Evolutionary conservation across 495 filamentous ascomycete genomes (phyloP).

Genomic region (Hypoxylon rickii): DNA sequence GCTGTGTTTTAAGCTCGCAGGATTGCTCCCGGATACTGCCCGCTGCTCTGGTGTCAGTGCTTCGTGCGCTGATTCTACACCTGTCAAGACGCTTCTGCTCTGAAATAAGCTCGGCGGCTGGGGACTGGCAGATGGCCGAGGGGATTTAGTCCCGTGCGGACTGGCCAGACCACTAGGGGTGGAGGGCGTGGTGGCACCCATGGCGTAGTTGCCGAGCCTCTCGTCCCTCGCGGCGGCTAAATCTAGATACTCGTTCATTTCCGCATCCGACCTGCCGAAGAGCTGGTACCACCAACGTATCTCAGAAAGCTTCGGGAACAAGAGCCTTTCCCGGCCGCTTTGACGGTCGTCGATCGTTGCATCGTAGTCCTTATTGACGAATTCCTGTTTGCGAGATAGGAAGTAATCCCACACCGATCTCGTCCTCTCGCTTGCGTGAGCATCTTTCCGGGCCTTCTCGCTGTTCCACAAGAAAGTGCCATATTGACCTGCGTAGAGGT

Average conservation of each 20-base stretch:
- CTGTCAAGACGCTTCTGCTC: conserved; percentile 49
- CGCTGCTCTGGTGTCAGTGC: conserved; percentile 42
- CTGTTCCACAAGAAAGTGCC: conserved; percentile 96
- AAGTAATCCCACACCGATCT: conserved; percentile 97
- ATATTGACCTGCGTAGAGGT: conserved; percentile 95
- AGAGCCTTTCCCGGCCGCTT: conserved; percentile 76
- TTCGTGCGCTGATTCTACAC: conserved; percentile 47
- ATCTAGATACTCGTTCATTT: conserved; percentile 82
- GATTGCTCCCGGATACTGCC: neutral
- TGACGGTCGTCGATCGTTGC: conserved; percentile 73
- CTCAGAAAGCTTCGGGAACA: conserved; percentile 71
- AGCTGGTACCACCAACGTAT: conserved; percentile 91
- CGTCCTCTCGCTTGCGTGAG: conserved; percentile 70
- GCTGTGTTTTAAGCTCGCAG: conserved; percentile 45
- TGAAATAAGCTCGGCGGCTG: conserved; percentile 41
- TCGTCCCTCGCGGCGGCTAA: conserved; percentile 40
- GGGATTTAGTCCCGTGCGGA: conserved; percentile 24
- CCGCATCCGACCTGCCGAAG: conserved; percentile 81
- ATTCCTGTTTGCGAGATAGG: conserved; percentile 74
- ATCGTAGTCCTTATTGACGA: conserved; percentile 81
- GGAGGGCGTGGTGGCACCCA: conserved; percentile 5
- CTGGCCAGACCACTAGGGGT: conserved; percentile 13
- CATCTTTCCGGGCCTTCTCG: conserved; percentile 86
- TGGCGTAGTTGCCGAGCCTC: conserved; percentile 30
- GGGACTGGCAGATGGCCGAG: conserved; percentile 35